Evolutionary conservation across 208 protist genomes (phyloP), one percentile per base, ranked within the genome.

Genomic region (Crithidia mellificae): DNA sequence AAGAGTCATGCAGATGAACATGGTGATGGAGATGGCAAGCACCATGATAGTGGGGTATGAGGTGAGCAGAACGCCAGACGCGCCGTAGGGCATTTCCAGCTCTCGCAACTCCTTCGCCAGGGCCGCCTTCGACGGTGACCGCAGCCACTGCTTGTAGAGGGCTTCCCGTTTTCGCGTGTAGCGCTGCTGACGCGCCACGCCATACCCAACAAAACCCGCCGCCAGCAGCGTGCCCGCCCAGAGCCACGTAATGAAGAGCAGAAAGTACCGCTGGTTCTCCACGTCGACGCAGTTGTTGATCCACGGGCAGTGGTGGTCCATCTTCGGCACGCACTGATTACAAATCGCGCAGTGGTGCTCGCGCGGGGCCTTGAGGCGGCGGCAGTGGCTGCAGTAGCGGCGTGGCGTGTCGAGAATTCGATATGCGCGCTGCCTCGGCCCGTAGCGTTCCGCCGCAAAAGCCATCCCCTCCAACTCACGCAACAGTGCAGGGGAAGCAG

Each of bases 281-380:
- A 97, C 95, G 34, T 96, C 98, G 36, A 98, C 95, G 81, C 98
- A 96, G 66, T 97, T 98, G 86, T 98, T 98, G 25, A 99, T 92
- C 97, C 98, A 99, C 25, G 87, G 88, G 78, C 98, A 99, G 80
- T 98, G 95, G 72, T 99, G 98, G 71, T 99, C 98, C 73, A 91
- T 98, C 58, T 92, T 91, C 32, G 95, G 86, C 20, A 99, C 95
- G 82, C 98, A 99, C 36, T 62, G 57, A 36, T 93, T 68, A 73
- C 94, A 98, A 39, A 98, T 36, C 6, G 80, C 50, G 73, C 97
- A 98, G 80, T 99, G 98, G n/a, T 93, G 86, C 72, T 94, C 90
- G 15, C 93, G 78, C 29, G 90, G 91, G 0, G 92, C 88, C 71
- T 96, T 96, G 49, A 84, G 77, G n/a, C 88, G 84, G 17, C 74